Percentiles rank a stretch among this genome's conserved stretches.
Evolutionary conservation across 257 asterid species (phyloP).

Genomic region (Rauvolfia tetraphylla): DNA sequence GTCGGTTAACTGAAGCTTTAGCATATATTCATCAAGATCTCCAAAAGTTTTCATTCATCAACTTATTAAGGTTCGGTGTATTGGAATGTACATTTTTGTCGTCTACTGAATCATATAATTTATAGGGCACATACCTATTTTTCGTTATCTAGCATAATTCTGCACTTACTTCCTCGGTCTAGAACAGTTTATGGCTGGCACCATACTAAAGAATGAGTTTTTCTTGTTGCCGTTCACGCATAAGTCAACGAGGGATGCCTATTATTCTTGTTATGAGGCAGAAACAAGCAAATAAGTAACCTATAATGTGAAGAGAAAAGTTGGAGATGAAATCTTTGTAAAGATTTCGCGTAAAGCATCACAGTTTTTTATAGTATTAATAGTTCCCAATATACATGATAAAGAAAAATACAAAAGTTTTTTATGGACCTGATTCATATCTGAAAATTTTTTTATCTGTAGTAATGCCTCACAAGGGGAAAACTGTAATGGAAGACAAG

Average conservation of each 20-base stretch:
- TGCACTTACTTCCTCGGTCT: constrained; percentile 1
- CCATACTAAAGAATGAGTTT: not conserved
- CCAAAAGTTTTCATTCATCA: not conserved
- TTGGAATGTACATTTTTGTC: not conserved
- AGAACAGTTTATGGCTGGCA: not conserved
- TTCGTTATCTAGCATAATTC: not conserved
- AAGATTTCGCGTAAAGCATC: not conserved
- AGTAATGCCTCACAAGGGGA: no score
- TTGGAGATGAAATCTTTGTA: not conserved
- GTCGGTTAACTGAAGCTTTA: not conserved
- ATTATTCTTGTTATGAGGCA: not conserved
- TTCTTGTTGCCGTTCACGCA: not conserved
- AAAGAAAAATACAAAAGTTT: no score
- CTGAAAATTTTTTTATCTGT: no score
- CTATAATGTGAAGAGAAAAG: not conserved
- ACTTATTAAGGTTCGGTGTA: not conserved
- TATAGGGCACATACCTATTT: constrained; percentile 9
- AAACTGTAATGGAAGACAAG: not conserved
- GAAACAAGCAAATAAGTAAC: not conserved
- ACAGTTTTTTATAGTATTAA: no score
- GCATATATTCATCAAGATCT: constrained; percentile 13
- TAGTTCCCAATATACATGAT: no score
- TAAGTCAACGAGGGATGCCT: not conserved
- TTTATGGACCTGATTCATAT: no score
- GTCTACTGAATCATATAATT: not conserved